Evolutionary conservation across 2,329 filamentous ascomycete genomes (phyloP).

Genomic region (Dactylellina haptotyla): DNA sequence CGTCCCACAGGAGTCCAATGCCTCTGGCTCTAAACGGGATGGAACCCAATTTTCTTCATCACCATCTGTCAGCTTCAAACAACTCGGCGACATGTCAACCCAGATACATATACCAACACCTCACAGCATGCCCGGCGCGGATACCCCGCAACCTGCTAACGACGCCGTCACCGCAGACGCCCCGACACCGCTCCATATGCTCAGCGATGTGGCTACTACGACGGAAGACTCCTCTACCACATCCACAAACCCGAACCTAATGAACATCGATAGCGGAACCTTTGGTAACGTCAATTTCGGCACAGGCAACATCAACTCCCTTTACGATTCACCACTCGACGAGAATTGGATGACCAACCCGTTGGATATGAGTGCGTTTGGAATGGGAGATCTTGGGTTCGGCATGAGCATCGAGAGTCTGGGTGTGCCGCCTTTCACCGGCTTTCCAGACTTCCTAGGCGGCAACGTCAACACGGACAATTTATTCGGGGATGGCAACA

Average conservation of each 20-base stretch:
- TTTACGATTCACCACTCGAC: slow-evolving; percentile 29
- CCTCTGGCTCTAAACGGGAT: slow-evolving; percentile 10
- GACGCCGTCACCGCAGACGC: slow-evolving; percentile 50
- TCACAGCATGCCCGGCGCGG: slow-evolving; percentile 28
- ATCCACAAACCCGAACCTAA: slow-evolving; percentile 33
- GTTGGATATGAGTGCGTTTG: slow-evolving; percentile 50
- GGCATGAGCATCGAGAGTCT: slow-evolving; percentile 39
- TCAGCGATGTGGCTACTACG: slow-evolving; percentile 62
- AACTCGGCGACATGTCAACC: slow-evolving; percentile 36
- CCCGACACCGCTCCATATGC: slow-evolving; percentile 61
- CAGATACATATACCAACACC: slow-evolving; percentile 35
- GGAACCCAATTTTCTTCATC: slow-evolving; percentile 33
- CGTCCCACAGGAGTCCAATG: slow-evolving; percentile 44
- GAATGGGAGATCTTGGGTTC: slow-evolving; percentile 47
- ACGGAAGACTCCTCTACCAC: slow-evolving; percentile 56
- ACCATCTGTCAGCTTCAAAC: slow-evolving; percentile 47
- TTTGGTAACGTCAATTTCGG: slow-evolving; percentile 29
- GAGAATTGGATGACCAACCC: slow-evolving; percentile 36
- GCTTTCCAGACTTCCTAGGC: slow-evolving; percentile 33
- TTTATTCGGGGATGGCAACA: slow-evolving; percentile 30
- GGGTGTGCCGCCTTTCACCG: slow-evolving; percentile 30
- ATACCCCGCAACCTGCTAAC: slow-evolving; percentile 36
- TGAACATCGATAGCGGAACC: slow-evolving; percentile 40
- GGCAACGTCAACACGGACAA: slow-evolving; percentile 25
- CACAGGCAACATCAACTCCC: background rate